A percentile compares a stretch with the other conserved stretches of the same genome.
Evolutionary conservation across 2,329 filamentous ascomycete species (phyloP).

Genomic region (Monosporascus sp.): DNA sequence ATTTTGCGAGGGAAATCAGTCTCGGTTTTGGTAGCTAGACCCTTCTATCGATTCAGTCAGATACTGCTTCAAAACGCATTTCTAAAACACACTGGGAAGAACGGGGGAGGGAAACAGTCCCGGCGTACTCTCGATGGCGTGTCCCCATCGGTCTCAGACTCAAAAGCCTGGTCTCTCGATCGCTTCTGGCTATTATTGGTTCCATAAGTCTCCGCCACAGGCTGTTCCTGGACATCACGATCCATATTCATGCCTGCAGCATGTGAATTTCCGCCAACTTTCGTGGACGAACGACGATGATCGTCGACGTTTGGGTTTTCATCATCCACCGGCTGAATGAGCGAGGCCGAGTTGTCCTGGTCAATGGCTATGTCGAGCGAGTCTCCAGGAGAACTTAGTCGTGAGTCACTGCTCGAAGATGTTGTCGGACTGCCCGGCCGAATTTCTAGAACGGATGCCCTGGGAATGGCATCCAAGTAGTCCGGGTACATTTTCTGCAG

Average conservation of each 20-base stretch:
- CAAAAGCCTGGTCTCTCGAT: slow-evolving; percentile 2
- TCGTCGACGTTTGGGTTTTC: slow-evolving; percentile 1
- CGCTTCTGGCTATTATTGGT: slow-evolving; percentile 10
- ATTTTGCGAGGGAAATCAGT: slow-evolving; percentile 17
- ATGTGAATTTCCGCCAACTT: slow-evolving; percentile 7
- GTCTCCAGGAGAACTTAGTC: slow-evolving; percentile 5
- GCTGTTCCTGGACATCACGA: slow-evolving; percentile 10
- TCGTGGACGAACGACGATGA: slow-evolving; percentile 3
- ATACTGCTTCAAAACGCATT: neutral
- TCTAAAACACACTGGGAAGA: too few relatives aligned
- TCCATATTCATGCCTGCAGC: slow-evolving; percentile 7
- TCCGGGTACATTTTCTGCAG: slow-evolving; percentile 16
- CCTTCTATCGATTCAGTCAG: neutral
- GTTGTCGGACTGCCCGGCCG: slow-evolving; percentile 10
- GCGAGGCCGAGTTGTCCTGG: slow-evolving; percentile 4
- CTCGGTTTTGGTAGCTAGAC: neutral
- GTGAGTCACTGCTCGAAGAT: slow-evolving; percentile 13
- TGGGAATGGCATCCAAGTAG: slow-evolving; percentile 17
- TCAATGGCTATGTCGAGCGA: neutral
- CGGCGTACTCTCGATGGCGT: neutral
- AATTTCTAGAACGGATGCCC: slow-evolving; percentile 15
- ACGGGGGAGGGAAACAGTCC: neutral
- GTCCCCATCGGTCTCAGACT: neutral
- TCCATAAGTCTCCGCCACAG: slow-evolving; percentile 9
- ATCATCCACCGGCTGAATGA: slow-evolving; percentile 1